A percentile compares a stretch with the other conserved stretches of the same genome.
These are phyloP conservation scores for Suillus lakei DNA, from an alignment of 768 basidiomycete species.

Conservation along the genomic window DNA sequence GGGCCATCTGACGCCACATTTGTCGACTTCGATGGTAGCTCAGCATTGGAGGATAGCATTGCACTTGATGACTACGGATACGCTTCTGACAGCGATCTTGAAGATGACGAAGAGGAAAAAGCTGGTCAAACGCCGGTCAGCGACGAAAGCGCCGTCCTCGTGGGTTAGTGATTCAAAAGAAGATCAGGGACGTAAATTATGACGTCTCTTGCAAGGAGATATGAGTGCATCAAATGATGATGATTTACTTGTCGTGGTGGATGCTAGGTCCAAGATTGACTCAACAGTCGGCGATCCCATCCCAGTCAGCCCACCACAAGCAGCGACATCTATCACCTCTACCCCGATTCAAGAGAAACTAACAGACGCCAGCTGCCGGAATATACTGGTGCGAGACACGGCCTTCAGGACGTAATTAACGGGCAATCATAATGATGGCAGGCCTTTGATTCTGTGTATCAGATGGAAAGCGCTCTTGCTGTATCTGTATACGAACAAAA, in stretches of 20 bases:
- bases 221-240: conserved; percentile 13
- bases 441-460: background rate
- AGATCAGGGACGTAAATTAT: background rate
- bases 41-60: conserved; percentile 10
- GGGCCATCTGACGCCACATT: conserved; percentile 18
- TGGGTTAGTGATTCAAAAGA: background rate
- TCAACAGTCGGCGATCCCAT: background rate
- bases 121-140: background rate
- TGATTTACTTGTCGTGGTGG: conserved; percentile 1
- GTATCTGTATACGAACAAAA: conserved; percentile 43
- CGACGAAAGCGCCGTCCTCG: background rate
- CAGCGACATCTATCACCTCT: conserved; percentile 12
- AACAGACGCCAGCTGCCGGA: conserved; percentile 23
- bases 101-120: conserved; percentile 23
- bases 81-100: conserved; percentile 40
- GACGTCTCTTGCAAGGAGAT: conserved; percentile 7
- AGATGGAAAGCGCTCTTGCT: conserved; percentile 46
- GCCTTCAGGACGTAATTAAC: conserved; percentile 33
- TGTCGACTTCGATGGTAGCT: conserved; percentile 19
- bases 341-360: background rate
- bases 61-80: conserved; percentile 33
- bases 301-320: background rate
- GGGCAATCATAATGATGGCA: background rate
- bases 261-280: conserved; percentile 14
- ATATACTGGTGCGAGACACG: conserved; percentile 29